These are phyloP conservation scores for Erodium trifolium DNA, from an alignment of 441 rosid species.

Conservation along the genomic window DNA sequence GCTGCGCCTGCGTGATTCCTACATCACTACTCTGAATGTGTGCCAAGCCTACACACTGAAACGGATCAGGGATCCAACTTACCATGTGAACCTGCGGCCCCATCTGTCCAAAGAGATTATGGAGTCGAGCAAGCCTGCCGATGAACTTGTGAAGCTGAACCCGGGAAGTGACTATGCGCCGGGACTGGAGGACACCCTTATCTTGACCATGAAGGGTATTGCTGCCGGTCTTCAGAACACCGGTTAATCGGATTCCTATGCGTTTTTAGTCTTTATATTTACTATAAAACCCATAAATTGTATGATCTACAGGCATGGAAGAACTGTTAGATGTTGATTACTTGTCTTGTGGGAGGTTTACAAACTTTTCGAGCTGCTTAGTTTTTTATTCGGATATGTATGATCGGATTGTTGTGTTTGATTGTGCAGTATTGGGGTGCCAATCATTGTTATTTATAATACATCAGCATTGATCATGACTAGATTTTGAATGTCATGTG, in stretches of 20 bases:
- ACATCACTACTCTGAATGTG: too few species aligned
- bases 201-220: conserved; percentile 91
- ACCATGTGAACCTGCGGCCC: conserved; percentile 61
- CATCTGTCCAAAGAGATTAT: conserved; percentile 63
- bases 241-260: conserved; percentile 33
- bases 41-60: conserved; percentile 28
- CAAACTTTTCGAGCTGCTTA: too few species aligned
- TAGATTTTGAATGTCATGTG: too few species aligned
- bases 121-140: conserved; percentile 57
- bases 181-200: conserved; percentile 86
- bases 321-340: background rate
- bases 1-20: too few species aligned
- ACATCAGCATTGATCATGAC: too few species aligned
- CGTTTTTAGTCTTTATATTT: background rate
- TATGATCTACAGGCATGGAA: background rate
- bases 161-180: conserved; percentile 74
- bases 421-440: background rate
- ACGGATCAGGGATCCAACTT: conserved; percentile 70
- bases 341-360: background rate
- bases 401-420: conserved; percentile 10
- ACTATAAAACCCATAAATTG: background rate
- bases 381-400: background rate
- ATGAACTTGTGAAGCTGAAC: conserved; percentile 69
- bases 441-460: too few species aligned
- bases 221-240: conserved; percentile 94